Evolutionary conservation across 306 rosid species (phyloP), one percentile per base, ranked within the genome.

Genomic region (Ammopiptanthus mongolicus): DNA sequence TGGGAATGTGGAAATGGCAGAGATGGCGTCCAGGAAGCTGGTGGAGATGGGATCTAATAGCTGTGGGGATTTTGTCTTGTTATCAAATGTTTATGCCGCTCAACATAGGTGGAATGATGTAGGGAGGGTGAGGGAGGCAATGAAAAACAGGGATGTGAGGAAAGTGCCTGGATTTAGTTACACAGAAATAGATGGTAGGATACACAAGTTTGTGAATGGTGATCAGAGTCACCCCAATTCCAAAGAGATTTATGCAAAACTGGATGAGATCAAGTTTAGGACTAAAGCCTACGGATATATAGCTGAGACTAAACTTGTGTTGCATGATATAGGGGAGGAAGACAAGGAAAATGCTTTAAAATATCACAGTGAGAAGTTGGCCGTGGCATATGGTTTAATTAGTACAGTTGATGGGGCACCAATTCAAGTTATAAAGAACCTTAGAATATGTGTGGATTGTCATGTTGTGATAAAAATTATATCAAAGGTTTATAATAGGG

Each of bases 321-420:
- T 93, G 88, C 98, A 93, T 84, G 98, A 93, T 87, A 93, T 93
- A 19, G 97, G 93, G 11, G 96, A 91, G 37, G 98, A 93, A 78
- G 98, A 93, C 74, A 93, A 91, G 84, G 97, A 91, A 70, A 93
- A 91, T 68, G 98, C 69, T 11, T 70, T 91, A 69, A 79, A 85
- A 81, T 85, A 89, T 78, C 98, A 93, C 73, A 88, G 93, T 70
- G 98, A 93, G 85, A 93, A 91, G 87, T 81, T 93, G 64, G 98
- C 93, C 3, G 92, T 93, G 70, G 98, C 97, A 22, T 91, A 85
- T 78, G 93, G 97, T 60, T 89, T 93, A 80, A 88, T 88, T 55
- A 84, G 92, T 80, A 91, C 92, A 29, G 34, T 36, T 19, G 96
- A 86, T 39, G 92, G 85, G 51, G 76, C 90, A 65, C 82, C 92